These are phyloP conservation scores for Chytridiales sp. DNA, from an alignment of 371 early-diverging fungal genomes.

Conservation along the genomic window DNA sequence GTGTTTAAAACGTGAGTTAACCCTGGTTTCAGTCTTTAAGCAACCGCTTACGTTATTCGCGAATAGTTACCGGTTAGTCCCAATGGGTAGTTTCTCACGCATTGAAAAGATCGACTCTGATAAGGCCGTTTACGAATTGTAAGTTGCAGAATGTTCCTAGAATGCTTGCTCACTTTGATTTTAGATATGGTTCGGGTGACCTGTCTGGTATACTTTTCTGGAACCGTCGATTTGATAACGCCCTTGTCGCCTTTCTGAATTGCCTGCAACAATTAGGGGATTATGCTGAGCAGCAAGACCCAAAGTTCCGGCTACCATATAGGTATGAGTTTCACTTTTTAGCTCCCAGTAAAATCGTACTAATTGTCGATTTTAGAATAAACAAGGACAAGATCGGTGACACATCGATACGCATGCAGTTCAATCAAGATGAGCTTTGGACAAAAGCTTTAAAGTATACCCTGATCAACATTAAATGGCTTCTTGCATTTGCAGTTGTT, in stretches of 20 bases:
- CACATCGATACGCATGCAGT: slow-evolving; percentile 78
- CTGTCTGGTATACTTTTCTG: slow-evolving; percentile 77
- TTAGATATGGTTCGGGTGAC: slow-evolving; percentile 84
- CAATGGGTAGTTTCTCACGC: slow-evolving; percentile 89
- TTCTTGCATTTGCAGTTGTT: slow-evolving; percentile 57
- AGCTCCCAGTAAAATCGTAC: neutral
- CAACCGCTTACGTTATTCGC: neutral
- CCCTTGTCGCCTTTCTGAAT: slow-evolving; percentile 83
- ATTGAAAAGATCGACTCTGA: slow-evolving; percentile 84
- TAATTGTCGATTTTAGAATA: slow-evolving; percentile 51
- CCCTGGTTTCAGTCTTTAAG: neutral
- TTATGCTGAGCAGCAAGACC: slow-evolving; percentile 71
- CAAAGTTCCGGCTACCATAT: slow-evolving; percentile 78
- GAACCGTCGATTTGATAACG: slow-evolving; percentile 85
- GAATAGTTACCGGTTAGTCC: slow-evolving; percentile 74
- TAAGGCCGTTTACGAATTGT: slow-evolving; percentile 74
- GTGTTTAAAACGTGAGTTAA: slow-evolving; percentile 68
- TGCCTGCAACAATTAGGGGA: slow-evolving; percentile 88
- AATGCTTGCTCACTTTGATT: neutral
- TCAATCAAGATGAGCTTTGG: slow-evolving; percentile 89
- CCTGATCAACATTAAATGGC: slow-evolving; percentile 83
- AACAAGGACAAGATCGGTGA: slow-evolving; percentile 88
- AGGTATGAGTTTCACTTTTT: slow-evolving; percentile 40
- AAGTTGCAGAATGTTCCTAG: slow-evolving; percentile 29
- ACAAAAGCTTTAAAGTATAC: slow-evolving; percentile 87